These are phyloP conservation scores for Trichoderma reesei DNA, from an alignment of 495 filamentous ascomycete species.

Conservation along the genomic window DNA sequence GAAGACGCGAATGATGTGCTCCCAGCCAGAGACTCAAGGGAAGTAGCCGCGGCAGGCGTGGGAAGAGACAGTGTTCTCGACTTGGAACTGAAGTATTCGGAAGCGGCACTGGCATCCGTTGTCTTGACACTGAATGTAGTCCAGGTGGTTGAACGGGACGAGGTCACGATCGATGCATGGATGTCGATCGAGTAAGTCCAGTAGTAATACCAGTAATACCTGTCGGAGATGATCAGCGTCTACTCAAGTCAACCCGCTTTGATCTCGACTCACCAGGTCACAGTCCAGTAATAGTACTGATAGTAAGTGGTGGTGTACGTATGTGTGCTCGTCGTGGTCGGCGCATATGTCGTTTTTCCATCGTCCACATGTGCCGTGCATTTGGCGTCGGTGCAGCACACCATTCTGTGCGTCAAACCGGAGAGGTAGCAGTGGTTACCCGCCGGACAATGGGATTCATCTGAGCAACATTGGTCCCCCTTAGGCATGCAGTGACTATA, in stretches of 20 bases:
- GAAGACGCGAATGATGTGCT: constrained; percentile 5
- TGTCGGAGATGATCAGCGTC: neutral
- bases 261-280: constrained; percentile 8
- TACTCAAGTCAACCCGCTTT: no score
- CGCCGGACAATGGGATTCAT: constrained; percentile 18
- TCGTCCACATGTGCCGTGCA: constrained; percentile 14
- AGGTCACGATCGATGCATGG: constrained; percentile 12
- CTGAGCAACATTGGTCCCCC: constrained; percentile 21
- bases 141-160: constrained; percentile 10
- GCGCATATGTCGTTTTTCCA: constrained; percentile 6
- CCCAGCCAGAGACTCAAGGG: constrained; percentile 11
- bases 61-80: neutral
- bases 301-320: constrained; percentile 8
- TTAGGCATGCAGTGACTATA: constrained; percentile 15
- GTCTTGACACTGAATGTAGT: constrained; percentile 14
- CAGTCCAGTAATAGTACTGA: constrained; percentile 13
- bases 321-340: constrained; percentile 1
- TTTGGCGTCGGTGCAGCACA: constrained; percentile 12
- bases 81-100: constrained; percentile 6
- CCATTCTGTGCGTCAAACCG: neutral
- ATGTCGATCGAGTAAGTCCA: constrained; percentile 18
- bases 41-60: constrained; percentile 10
- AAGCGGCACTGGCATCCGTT: constrained; percentile 13
- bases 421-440: constrained; percentile 19
- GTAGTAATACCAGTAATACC: constrained; percentile 16